Conservation (phyloP, 805 yeast species). For the Candida palmyrensis region DNA sequence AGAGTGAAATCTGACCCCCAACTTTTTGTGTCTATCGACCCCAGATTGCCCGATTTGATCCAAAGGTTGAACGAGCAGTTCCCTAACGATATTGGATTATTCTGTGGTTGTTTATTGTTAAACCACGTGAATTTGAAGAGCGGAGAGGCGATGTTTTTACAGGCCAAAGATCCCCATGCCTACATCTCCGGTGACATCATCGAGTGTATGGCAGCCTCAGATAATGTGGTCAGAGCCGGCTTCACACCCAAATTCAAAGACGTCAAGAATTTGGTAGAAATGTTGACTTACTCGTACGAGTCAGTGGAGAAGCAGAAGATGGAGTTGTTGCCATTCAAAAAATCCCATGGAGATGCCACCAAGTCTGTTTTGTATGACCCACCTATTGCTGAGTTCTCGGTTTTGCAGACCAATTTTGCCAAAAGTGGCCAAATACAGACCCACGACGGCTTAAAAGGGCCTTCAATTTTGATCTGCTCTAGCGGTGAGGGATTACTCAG, state of each 20-base stretch:
- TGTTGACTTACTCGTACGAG: constrained; percentile 86
- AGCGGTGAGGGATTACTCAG: constrained; percentile 66
- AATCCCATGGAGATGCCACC: constrained; percentile 60
- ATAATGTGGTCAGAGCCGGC: constrained; percentile 97
- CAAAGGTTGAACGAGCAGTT: constrained; percentile 79
- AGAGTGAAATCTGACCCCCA: constrained; percentile 59
- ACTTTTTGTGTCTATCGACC: constrained; percentile 44
- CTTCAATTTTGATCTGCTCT: constrained; percentile 81
- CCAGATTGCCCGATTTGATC: constrained; percentile 65
- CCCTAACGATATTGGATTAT: constrained; percentile 90
- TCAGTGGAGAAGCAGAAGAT: constrained; percentile 92
- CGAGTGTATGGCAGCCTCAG: constrained; percentile 99
- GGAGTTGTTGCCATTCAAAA: constrained; percentile 55
- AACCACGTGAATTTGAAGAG: constrained; percentile 78
- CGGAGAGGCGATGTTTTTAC: constrained; percentile 95
- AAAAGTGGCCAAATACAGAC: constrained; percentile 44
- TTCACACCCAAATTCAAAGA: constrained; percentile 99
- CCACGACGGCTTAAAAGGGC: constrained; percentile 69
- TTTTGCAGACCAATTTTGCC: constrained; percentile 72
- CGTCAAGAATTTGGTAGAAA: constrained; percentile 79
- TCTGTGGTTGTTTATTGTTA: constrained; percentile 90
- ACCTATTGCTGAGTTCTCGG: constrained; percentile 94
- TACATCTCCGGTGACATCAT: constrained; percentile 95
- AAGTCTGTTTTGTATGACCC: constrained; percentile 76
- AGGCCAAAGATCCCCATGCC: constrained; percentile 98